Conservation (phyloP, 352 stramenopile genomes). For the Ophiocytium majus region DNA sequence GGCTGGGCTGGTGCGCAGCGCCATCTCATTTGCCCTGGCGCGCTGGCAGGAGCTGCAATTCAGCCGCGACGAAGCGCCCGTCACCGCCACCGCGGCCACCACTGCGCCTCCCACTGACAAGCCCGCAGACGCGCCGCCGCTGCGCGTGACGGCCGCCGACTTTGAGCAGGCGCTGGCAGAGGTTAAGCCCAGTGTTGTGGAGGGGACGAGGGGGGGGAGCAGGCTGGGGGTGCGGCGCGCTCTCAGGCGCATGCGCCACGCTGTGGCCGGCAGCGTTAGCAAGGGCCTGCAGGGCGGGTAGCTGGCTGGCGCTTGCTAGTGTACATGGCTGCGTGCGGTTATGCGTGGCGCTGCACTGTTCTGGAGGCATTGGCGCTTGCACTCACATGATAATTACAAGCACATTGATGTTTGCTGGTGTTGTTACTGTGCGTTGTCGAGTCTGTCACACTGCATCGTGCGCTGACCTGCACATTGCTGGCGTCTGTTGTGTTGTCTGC, state of each 20-base stretch:
- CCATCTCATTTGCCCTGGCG: constrained; percentile 45
- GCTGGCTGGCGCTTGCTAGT: no score
- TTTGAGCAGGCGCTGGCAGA: constrained; percentile 46
- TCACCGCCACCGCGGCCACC: not conserved
- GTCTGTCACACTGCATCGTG: no score
- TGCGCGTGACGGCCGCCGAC: constrained; percentile 25
- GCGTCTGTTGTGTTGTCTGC: no score
- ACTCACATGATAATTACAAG: no score
- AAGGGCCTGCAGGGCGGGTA: not conserved
- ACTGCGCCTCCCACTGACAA: no score
- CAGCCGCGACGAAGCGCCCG: not conserved
- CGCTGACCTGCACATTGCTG: no score
- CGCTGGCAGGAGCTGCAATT: constrained; percentile 29
- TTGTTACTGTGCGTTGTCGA: no score
- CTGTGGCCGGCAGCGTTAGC: not conserved
- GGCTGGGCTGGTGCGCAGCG: constrained; percentile 48
- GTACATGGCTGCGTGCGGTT: no score
- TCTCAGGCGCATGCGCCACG: not conserved
- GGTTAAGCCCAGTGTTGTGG: constrained; percentile 25
- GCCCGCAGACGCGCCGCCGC: not conserved
- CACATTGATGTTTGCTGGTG: no score
- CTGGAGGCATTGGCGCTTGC: no score
- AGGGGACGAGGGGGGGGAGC: not conserved
- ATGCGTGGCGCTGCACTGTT: no score
- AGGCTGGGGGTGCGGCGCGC: not conserved